These are phyloP conservation scores for Eugenia klotzschiana DNA, from an alignment of 441 rosid genomes.

Conservation along the genomic window DNA sequence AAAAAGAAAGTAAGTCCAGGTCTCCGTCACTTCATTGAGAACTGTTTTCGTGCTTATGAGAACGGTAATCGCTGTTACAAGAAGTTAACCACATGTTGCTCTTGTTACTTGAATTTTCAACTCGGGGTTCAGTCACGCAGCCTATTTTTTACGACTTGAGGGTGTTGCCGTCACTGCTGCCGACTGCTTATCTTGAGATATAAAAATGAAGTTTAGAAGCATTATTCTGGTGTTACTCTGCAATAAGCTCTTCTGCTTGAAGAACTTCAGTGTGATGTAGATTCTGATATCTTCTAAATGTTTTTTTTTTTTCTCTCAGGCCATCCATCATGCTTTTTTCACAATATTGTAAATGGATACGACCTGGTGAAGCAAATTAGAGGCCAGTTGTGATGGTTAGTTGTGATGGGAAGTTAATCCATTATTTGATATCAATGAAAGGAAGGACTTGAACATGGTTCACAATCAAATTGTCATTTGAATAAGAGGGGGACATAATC, in stretches of 20 bases:
- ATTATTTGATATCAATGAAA: conserved; percentile 7
- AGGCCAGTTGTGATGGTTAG: neutral
- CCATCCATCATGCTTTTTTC: neutral
- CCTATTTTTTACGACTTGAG: neutral
- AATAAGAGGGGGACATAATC: conserved; percentile 16
- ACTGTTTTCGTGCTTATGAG: neutral
- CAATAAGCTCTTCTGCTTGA: neutral
- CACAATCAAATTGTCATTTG: conserved; percentile 16
- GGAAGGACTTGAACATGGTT: conserved; percentile 3
- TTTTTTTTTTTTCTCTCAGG: neutral
- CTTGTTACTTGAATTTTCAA: neutral
- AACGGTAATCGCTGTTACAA: neutral
- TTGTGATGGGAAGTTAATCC: conserved; percentile 11
- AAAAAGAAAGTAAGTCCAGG: neutral
- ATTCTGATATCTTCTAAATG: neutral
- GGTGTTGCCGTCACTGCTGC: neutral
- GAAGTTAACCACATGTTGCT: neutral
- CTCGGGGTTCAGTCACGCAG: neutral
- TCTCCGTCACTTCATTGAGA: neutral
- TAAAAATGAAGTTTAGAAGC: neutral
- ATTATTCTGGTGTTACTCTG: neutral
- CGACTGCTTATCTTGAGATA: neutral
- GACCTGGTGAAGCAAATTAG: neutral
- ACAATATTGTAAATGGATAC: neutral
- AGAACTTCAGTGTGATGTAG: neutral